Conservation (phyloP, 2,329 filamentous ascomycete species). For the Fusarium hostae region DNA sequence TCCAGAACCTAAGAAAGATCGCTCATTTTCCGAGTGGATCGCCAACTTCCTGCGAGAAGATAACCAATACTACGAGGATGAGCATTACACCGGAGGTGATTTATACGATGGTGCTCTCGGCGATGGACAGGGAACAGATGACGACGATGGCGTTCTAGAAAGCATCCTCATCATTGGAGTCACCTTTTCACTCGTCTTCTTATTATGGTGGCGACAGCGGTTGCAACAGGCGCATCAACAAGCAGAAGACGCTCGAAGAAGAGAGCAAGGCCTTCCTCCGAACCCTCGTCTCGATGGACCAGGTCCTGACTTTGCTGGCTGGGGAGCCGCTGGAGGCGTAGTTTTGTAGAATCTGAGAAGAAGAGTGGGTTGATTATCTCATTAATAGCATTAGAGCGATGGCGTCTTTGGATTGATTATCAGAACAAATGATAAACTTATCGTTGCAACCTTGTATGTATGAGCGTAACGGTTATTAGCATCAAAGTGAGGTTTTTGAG, state of each 20-base stretch:
- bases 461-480: background rate
- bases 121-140: constrained; percentile 71
- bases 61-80: constrained; percentile 72
- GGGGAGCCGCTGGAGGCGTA: constrained; percentile 53
- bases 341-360: constrained; percentile 43
- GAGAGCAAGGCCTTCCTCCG: constrained; percentile 48
- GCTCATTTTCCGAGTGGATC: constrained; percentile 87
- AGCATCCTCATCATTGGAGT: constrained; percentile 85
- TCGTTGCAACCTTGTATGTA: background rate
- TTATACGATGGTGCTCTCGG: constrained; percentile 66
- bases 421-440: constrained; percentile 4
- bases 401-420: constrained; percentile 44
- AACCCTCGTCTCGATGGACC: constrained; percentile 40
- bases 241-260: constrained; percentile 48
- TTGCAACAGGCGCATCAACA: constrained; percentile 67
- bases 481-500: background rate
- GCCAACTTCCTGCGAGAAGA: constrained; percentile 83
- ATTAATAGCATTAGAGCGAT: constrained; percentile 44
- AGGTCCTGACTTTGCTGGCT: constrained; percentile 48
- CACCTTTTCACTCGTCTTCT: constrained; percentile 76
- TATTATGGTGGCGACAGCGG: constrained; percentile 85
- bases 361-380: constrained; percentile 32
- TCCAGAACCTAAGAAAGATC: constrained; percentile 74
- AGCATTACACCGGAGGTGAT: constrained; percentile 63
- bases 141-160: constrained; percentile 81